phyloP scores from a whole-genome alignment of 1,284 basidiomycete genomes.

The Thelephora terrestris region DNA sequence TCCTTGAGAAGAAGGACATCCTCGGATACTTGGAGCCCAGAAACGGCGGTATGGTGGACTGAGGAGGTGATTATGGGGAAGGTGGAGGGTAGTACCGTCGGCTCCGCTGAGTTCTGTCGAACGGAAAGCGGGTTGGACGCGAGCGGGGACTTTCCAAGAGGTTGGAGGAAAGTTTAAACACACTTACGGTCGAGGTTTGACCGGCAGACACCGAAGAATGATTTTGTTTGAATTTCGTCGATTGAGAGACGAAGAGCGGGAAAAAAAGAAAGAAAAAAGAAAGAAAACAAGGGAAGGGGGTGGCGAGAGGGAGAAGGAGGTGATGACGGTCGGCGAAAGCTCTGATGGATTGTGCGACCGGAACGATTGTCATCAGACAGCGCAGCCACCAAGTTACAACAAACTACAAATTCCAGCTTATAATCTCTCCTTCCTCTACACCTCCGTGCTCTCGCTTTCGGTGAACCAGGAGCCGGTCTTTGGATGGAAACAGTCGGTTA shows the following conservation, averaged over 20 bases:
- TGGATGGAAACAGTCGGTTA: constrained; percentile 59
- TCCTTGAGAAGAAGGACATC: constrained; percentile 87
- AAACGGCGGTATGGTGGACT: constrained; percentile 46
- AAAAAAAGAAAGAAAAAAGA: constrained; percentile 6
- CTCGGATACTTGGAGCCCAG: constrained; percentile 47
- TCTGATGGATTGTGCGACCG: not conserved
- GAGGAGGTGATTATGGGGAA: constrained; percentile 7
- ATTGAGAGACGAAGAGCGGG: too few species aligned
- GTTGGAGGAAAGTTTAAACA: too few species aligned
- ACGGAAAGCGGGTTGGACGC: too few species aligned
- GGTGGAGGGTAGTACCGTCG: too few species aligned
- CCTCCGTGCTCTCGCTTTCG: constrained; percentile 63
- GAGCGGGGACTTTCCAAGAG: too few species aligned
- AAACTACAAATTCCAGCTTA: constrained; percentile 65
- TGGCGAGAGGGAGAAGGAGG: constrained; percentile 6
- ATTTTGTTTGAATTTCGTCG: too few species aligned
- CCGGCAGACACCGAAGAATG: too few species aligned
- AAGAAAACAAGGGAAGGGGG: constrained; percentile 7
- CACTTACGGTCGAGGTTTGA: too few species aligned
- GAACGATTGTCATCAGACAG: constrained; percentile 6
- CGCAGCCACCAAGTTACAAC: constrained; percentile 5
- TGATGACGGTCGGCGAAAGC: constrained; percentile 2
- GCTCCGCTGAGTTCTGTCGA: too few species aligned
- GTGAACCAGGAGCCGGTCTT: constrained; percentile 59
- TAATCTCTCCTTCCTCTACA: constrained; percentile 43